phyloP scores from a whole-genome alignment of 192 early-diverging fungal genomes.

The Lobosporangium transversale region DNA sequence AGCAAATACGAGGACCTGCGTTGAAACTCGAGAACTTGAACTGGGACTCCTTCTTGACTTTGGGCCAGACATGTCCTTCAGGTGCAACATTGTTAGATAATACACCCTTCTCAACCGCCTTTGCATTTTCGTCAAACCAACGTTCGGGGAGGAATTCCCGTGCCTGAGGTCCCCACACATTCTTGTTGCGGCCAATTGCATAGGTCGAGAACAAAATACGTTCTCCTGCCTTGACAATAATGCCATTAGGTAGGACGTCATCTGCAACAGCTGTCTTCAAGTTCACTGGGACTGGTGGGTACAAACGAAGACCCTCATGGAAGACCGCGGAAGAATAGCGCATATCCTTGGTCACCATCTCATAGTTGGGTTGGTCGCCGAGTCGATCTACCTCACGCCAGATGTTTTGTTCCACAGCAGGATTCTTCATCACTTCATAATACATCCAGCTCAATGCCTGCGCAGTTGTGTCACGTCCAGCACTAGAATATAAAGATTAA shows the following conservation, averaged over 20 bases:
- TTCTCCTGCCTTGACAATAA: conserved; percentile 59
- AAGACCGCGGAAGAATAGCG: conserved; percentile 66
- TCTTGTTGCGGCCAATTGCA: conserved; percentile 57
- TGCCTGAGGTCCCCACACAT: conserved; percentile 72
- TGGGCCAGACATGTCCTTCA: conserved; percentile 29
- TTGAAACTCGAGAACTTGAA: conserved; percentile 68
- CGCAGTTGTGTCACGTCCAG: conserved; percentile 68
- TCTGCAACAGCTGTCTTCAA: conserved; percentile 65
- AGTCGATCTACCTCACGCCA: conserved; percentile 39
- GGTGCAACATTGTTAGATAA: conserved; percentile 10
- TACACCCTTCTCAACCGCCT: conserved; percentile 24
- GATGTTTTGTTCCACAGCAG: conserved; percentile 44
- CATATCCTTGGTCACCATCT: conserved; percentile 52
- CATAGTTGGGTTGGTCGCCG: conserved; percentile 18
- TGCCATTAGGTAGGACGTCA: conserved; percentile 70
- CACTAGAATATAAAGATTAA: conserved; percentile 1
- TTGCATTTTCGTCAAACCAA: conserved; percentile 53
- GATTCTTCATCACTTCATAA: conserved; percentile 54
- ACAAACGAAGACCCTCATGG: conserved; percentile 69
- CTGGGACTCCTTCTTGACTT: conserved; percentile 38
- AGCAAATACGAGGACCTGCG: conserved; percentile 62
- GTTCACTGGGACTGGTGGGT: conserved; percentile 73
- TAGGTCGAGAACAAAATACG: conserved; percentile 62
- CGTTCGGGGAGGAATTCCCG: conserved; percentile 70
- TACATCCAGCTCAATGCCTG: conserved; percentile 66